These are phyloP conservation scores for Albophoma yamanashiensis DNA, from an alignment of 2,329 filamentous ascomycete genomes.

Conservation along the genomic window DNA sequence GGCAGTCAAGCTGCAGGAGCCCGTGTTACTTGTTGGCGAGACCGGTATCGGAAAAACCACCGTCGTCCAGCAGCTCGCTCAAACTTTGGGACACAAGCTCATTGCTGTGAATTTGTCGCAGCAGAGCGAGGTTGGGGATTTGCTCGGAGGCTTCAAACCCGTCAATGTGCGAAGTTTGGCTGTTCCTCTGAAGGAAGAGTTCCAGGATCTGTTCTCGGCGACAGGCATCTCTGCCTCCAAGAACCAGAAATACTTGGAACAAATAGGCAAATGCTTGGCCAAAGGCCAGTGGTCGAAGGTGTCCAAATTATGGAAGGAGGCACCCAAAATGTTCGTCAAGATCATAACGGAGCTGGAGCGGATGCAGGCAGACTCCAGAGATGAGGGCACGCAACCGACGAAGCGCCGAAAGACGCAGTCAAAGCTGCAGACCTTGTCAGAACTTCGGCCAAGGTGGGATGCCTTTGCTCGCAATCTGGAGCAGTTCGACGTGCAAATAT, in stretches of 20 bases:
- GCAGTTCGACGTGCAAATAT: slow-evolving; percentile 71
- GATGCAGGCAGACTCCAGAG: slow-evolving; percentile 23
- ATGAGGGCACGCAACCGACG: slow-evolving; percentile 42
- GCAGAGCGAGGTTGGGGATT: slow-evolving; percentile 93
- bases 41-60: slow-evolving; percentile 98
- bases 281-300: slow-evolving; percentile 82
- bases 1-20: slow-evolving; percentile 74
- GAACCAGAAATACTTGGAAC: slow-evolving; percentile 78
- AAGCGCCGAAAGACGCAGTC: slow-evolving; percentile 59
- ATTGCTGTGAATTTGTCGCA: slow-evolving; percentile 94
- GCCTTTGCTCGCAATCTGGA: slow-evolving; percentile 63
- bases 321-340: slow-evolving; percentile 74
- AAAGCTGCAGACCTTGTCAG: slow-evolving; percentile 52
- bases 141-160: slow-evolving; percentile 93
- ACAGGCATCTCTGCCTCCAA: slow-evolving; percentile 79
- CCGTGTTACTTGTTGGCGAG: slow-evolving; percentile 90
- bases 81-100: slow-evolving; percentile 73
- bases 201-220: slow-evolving; percentile 76
- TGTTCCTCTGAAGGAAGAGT: slow-evolving; percentile 85
- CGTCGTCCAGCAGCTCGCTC: slow-evolving; percentile 84
- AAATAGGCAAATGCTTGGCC: slow-evolving; percentile 67
- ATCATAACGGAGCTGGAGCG: slow-evolving; percentile 47
- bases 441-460: slow-evolving; percentile 63
- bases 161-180: slow-evolving; percentile 83
- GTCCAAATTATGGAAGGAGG: slow-evolving; percentile 79